Conservation (phyloP, 306 rosid genomes). For the Prunus davidiana region DNA sequence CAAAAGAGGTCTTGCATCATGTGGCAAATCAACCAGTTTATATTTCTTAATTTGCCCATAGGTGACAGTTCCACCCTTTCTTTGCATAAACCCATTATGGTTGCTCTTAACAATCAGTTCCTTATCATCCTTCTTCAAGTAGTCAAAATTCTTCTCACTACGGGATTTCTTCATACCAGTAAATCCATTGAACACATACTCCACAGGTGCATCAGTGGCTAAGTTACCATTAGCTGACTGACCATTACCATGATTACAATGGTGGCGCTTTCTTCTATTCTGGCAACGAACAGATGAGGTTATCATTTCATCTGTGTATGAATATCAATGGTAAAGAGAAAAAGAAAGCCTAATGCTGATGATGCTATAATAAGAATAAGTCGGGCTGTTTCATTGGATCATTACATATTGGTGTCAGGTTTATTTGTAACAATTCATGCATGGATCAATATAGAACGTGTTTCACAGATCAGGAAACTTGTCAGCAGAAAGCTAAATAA, state of each 20-base stretch:
- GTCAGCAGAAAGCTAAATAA: too few relatives aligned
- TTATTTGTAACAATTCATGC: too few relatives aligned
- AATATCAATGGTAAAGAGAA: too few relatives aligned
- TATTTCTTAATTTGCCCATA: slow-evolving; percentile 40
- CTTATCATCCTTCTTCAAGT: slow-evolving; percentile 27
- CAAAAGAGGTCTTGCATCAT: slow-evolving; percentile 67
- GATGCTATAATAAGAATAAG: too few relatives aligned
- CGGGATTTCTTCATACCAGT: slow-evolving; percentile 38
- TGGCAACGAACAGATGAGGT: slow-evolving; percentile 48
- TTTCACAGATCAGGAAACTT: background rate
- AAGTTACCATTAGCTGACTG: slow-evolving; percentile 31
- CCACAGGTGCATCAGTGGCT: slow-evolving; percentile 38
- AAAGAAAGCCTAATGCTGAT: too few relatives aligned
- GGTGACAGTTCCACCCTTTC: slow-evolving; percentile 28
- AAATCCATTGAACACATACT: slow-evolving; percentile 46
- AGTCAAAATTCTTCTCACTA: slow-evolving; percentile 32
- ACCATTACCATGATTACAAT: slow-evolving; percentile 39
- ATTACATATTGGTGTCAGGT: too few relatives aligned
- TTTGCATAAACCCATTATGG: slow-evolving; percentile 24
- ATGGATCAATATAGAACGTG: too few relatives aligned
- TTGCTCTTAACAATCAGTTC: slow-evolving; percentile 14
- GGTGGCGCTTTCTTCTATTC: slow-evolving; percentile 49
- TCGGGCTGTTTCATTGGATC: too few relatives aligned
- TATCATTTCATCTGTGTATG: slow-evolving; percentile 31
- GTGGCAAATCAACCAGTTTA: slow-evolving; percentile 56